Percentiles rank a stretch among this genome's conserved stretches.
phyloP scores from a whole-genome alignment of 75 land plant species.

The Sequoiadendron giganteum region DNA sequence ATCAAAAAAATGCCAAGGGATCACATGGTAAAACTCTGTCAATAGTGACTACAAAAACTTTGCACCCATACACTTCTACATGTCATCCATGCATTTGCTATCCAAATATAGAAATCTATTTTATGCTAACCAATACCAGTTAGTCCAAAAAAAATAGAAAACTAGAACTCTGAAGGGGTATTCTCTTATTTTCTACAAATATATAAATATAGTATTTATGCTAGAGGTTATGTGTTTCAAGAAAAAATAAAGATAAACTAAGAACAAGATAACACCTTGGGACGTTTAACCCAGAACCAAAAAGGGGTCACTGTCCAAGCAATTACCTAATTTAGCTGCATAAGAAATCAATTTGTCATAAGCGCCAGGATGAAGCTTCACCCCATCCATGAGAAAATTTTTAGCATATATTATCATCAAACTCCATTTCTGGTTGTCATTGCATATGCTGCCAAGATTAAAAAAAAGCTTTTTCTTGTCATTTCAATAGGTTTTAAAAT shows the following conservation, averaged over 20 bases:
- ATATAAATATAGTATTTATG: neutral
- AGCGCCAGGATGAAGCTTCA: slow-evolving; percentile 47
- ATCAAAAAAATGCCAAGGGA: neutral
- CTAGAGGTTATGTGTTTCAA: neutral
- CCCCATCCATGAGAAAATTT: slow-evolving; percentile 47
- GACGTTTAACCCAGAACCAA: neutral
- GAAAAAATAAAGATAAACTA: neutral
- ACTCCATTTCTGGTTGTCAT: slow-evolving; percentile 28
- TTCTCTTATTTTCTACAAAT: neutral
- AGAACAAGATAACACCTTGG: neutral
- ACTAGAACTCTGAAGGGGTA: neutral
- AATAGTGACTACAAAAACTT: neutral
- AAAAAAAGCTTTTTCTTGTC: neutral
- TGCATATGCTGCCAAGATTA: slow-evolving; percentile 47
- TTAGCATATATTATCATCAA: slow-evolving; percentile 41
- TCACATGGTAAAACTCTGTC: neutral
- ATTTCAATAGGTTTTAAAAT: neutral
- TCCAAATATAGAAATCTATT: neutral
- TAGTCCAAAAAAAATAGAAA: neutral
- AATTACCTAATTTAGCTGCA: slow-evolving; percentile 52
- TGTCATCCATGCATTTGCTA: neutral
- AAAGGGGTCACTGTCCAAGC: neutral
- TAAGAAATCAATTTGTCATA: slow-evolving; percentile 64
- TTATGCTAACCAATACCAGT: neutral
- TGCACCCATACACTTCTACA: neutral